phyloP scores from a whole-genome alignment of 169 alveolate genomes.

The Cyclospora cayetanensis region DNA sequence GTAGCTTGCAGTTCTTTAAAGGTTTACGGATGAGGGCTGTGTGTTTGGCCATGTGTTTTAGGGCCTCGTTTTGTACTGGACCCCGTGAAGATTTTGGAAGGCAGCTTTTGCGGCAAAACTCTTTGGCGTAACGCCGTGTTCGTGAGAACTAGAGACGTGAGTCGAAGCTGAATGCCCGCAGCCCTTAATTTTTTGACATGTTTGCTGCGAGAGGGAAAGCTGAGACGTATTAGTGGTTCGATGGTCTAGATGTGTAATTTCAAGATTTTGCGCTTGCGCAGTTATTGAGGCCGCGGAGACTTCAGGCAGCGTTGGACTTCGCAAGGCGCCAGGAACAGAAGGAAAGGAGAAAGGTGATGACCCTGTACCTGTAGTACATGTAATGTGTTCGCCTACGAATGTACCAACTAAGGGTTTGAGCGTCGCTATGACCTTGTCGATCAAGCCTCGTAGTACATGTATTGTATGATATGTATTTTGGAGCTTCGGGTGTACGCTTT shows the following conservation, averaged over 20 bases:
- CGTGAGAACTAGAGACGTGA: constrained; percentile 48
- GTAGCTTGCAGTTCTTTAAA: not conserved
- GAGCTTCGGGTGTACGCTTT: too few relatives aligned
- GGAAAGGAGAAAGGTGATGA: constrained; percentile 56
- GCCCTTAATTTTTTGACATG: not conserved
- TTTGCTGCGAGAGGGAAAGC: too few relatives aligned
- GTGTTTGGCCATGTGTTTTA: not conserved
- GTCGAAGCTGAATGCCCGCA: not conserved
- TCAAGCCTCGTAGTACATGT: too few relatives aligned
- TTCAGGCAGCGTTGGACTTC: constrained; percentile 20
- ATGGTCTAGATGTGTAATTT: too few relatives aligned
- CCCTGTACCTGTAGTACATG: too few relatives aligned
- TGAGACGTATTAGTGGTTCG: not conserved
- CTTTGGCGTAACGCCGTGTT: constrained; percentile 69
- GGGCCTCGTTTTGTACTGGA: constrained; percentile 93
- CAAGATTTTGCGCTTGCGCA: constrained; percentile 3
- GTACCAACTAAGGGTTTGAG: too few relatives aligned
- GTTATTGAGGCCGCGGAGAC: constrained; percentile 50
- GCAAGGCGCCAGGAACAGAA: constrained; percentile 54
- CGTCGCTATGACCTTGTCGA: too few relatives aligned
- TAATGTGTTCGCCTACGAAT: too few relatives aligned
- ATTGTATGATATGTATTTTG: too few relatives aligned
- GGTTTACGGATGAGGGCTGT: not conserved
- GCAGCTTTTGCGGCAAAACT: constrained; percentile 86
- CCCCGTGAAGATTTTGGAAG: constrained; percentile 88